Base-by-base conservation (phyloP, 257 asterid species). In the Leptodermis oblonga region DNA sequence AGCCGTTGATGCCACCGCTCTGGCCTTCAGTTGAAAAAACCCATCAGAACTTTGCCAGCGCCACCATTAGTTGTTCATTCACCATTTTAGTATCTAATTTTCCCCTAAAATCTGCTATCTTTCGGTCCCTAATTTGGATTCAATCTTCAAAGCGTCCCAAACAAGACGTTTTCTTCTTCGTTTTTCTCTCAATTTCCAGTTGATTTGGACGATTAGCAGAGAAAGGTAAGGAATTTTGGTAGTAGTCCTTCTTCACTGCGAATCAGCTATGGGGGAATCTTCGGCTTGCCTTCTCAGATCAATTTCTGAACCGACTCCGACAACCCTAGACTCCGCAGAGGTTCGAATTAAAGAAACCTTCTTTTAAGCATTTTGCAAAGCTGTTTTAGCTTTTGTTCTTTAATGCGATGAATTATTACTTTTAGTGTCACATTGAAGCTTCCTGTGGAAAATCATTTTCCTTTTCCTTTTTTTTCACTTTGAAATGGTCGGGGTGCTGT, bases 241-340 rank as follows among this genome's bases (percentile, higher is more conserved):
- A 37, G 18, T 51, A 37, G 18, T 20, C 26, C 34, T 46, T 14
- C 48, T 41, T 58, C 61, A 54, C 62, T 46, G n/a, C 43, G 43
- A 43, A 18, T 31, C 59, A 65, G 49, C 63, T 39, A 88, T 90
- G 96, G 90, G 73, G 74, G 97, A 88, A 73, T 77, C 97, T 68
- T 76, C 92, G 36, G 81, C 85, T 58, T 82, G 82, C 74, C 85
- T 88, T 46, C 68, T 73, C 68, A 85, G 86, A 55, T 81, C 97
- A 37, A 73, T 82, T 73, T 86, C 92, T 48, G 86, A 83, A 28
- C 84, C 82, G 77, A 84, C 90, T 76, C 83, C 87, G 36, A 70
- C 80, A 65, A 74, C 79, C 22, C 59, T 62, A 45, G 90, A 84
- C 34, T 79, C 74, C 43, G 66, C 69, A 76, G 78, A 75, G 92